Evolutionary conservation across 2,329 filamentous ascomycete genomes (phyloP).

Genomic region (Penicillium sp.): DNA sequence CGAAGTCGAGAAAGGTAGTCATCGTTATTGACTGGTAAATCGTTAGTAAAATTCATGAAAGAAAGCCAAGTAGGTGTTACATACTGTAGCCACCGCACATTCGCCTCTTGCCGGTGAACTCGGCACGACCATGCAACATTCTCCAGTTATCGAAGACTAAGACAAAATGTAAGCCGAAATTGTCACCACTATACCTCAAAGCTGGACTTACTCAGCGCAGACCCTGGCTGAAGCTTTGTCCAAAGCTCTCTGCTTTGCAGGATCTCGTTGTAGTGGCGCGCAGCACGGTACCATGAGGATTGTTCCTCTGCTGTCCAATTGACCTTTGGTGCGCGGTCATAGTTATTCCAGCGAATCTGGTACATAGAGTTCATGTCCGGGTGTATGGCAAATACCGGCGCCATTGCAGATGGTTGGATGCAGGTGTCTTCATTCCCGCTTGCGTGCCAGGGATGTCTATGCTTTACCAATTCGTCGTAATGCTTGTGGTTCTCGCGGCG

Average conservation of each 20-base stretch:
- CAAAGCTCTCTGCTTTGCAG: slow-evolving; percentile 71
- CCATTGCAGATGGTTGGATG: slow-evolving; percentile 68
- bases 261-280: slow-evolving; percentile 69
- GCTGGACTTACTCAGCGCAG: slow-evolving; percentile 64
- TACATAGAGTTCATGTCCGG: slow-evolving; percentile 47
- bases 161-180: slow-evolving; percentile 1
- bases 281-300: slow-evolving; percentile 74
- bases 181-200: not conserved
- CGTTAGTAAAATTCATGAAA: not conserved
- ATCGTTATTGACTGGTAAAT: slow-evolving; percentile 66
- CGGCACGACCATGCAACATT: slow-evolving; percentile 79
- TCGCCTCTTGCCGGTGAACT: slow-evolving; percentile 78
- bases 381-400: slow-evolving; percentile 69
- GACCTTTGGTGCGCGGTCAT: slow-evolving; percentile 73
- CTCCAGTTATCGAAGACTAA: slow-evolving; percentile 95
- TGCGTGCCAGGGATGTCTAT: slow-evolving; percentile 72
- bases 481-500: slow-evolving; percentile 53
- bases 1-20: slow-evolving; percentile 77
- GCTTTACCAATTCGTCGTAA: slow-evolving; percentile 57
- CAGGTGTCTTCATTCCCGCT: slow-evolving; percentile 82
- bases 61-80: slow-evolving; percentile 36
- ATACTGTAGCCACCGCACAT: slow-evolving; percentile 90
- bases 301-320: slow-evolving; percentile 52
- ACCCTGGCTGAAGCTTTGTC: slow-evolving; percentile 78
- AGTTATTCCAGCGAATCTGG: slow-evolving; percentile 89